These are phyloP conservation scores for Leavenworthia alabamica DNA, from an alignment of 345 rosid genomes.

Conservation along the genomic window DNA sequence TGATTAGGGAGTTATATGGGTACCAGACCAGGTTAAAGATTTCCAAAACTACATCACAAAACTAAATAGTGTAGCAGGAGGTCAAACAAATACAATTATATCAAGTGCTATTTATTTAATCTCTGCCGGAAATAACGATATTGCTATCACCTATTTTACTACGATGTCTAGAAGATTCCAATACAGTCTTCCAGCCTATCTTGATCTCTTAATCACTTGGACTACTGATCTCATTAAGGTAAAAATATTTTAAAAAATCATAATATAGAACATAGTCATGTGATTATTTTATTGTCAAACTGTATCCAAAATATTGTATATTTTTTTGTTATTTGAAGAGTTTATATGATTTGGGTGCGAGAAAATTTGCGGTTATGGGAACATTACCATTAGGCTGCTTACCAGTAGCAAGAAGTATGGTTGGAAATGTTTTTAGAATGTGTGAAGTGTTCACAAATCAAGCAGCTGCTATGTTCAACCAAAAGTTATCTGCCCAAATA, in stretches of 20 bases:
- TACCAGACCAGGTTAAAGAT: slow-evolving; percentile 36
- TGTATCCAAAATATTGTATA: background rate
- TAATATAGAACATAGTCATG: background rate
- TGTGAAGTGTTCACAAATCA: slow-evolving; percentile 37
- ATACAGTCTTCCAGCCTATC: slow-evolving; percentile 10
- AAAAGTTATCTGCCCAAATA: slow-evolving; percentile 35
- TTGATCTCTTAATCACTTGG: slow-evolving; percentile 25
- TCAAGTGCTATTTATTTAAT: slow-evolving; percentile 36
- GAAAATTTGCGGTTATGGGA: slow-evolving; percentile 48
- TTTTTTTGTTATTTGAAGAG: background rate
- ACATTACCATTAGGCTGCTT: slow-evolving; percentile 45
- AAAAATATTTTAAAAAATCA: background rate
- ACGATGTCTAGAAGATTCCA: background rate
- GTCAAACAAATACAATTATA: slow-evolving; percentile 37
- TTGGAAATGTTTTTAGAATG: slow-evolving; percentile 33
- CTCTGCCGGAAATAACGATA: slow-evolving; percentile 50
- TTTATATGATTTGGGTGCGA: slow-evolving; percentile 53
- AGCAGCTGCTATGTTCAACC: slow-evolving; percentile 47
- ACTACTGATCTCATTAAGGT: slow-evolving; percentile 18
- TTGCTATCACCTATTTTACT: slow-evolving; percentile 42
- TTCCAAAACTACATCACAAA: slow-evolving; percentile 44
- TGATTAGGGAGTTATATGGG: slow-evolving; percentile 36
- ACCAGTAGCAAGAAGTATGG: slow-evolving; percentile 41
- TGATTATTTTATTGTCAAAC: background rate
- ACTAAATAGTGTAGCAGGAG: slow-evolving; percentile 35